Base-by-base conservation (phyloP, 768 basidiomycete species). In the Suillus spraguei region DNA sequence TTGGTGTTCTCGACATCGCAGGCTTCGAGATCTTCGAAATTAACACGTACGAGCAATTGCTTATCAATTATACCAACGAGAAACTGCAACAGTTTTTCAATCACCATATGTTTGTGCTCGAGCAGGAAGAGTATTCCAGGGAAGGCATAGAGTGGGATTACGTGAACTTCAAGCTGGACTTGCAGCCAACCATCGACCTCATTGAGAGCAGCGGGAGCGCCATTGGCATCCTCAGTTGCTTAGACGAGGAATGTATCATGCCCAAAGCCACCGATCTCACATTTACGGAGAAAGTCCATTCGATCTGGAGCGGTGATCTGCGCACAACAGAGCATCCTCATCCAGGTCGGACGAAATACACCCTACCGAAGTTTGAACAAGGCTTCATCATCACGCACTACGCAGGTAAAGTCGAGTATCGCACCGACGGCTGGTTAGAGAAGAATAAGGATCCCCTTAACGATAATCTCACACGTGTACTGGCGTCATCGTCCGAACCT, bases 201-300 rank as follows among this genome's bases (percentile, higher is more conserved):
- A 99, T 99, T 70, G 97, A 99, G 76, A 87, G 91, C 20, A 86
- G 83, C 59, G 82, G 85, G 16, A 80, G 78, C 22, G 80, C 81
- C 0, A 95, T 98, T 66, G 97, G 97, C 60, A 90, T 99, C 64
- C 83, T 99, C 52, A 93, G 94, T 65, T 90, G 91, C 69, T 79
- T 99, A 41, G 97, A 99, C 74, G 97, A 99, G 73, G 97, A 98
- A 67, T 99, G 97, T 73, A 99, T 99, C 76, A 99, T 99, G 97
- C 97, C 97, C n/a, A 95, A 94, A 73, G 97, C 97, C 4, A 94
- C 91, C 14, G 97, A 99, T 74, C 78, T 87, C 49, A 98, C 96
- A 0, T 99, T 99, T 79, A 94, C 95, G 38, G 87, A 94, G 77
- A 99, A 98, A 76, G 84, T 98, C 3, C 85, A 94, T 69, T 81